These are phyloP conservation scores for Apiospora kogelbergensis DNA, from an alignment of 2,329 filamentous ascomycete species.

Conservation along the genomic window DNA sequence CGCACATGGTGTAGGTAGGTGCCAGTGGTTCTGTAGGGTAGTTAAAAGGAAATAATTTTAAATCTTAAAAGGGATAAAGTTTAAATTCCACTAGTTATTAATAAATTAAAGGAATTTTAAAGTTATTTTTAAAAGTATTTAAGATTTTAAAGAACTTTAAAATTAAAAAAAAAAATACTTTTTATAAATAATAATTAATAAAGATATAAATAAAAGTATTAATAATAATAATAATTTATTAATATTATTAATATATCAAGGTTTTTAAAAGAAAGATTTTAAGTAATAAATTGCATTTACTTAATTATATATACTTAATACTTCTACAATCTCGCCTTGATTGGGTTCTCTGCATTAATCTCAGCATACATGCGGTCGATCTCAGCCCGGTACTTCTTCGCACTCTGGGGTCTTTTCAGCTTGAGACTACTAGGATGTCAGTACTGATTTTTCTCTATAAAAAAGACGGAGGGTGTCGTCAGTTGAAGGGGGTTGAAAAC, in stretches of 20 bases:
- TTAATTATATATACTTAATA: background rate
- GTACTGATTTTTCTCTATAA: background rate
- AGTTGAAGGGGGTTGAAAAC: slow-evolving; percentile 34
- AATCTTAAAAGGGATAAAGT: slow-evolving; percentile 9
- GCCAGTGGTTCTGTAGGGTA: background rate
- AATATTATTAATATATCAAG: background rate
- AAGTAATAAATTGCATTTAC: background rate
- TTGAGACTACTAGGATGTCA: slow-evolving; percentile 47
- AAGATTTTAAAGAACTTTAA: slow-evolving; percentile 13
- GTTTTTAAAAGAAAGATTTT: background rate
- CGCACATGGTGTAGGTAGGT: background rate
- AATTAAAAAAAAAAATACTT: too few relatives aligned
- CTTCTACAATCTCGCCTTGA: slow-evolving; percentile 31
- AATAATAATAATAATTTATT: slow-evolving; percentile 3
- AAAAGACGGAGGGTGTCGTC: slow-evolving; percentile 2
- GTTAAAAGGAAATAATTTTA: background rate
- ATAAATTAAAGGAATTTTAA: slow-evolving; percentile 12
- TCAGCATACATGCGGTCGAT: slow-evolving; percentile 60
- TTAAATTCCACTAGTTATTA: slow-evolving; percentile 8
- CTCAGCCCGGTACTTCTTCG: slow-evolving; percentile 50
- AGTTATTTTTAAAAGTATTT: slow-evolving; percentile 3
- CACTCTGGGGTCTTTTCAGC: slow-evolving; percentile 58
- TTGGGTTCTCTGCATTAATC: slow-evolving; percentile 40
- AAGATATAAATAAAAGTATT: too few relatives aligned
- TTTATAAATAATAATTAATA: slow-evolving; percentile 13